phyloP scores from a whole-genome alignment of 331 rosid genomes.

The Acacia concinna region DNA sequence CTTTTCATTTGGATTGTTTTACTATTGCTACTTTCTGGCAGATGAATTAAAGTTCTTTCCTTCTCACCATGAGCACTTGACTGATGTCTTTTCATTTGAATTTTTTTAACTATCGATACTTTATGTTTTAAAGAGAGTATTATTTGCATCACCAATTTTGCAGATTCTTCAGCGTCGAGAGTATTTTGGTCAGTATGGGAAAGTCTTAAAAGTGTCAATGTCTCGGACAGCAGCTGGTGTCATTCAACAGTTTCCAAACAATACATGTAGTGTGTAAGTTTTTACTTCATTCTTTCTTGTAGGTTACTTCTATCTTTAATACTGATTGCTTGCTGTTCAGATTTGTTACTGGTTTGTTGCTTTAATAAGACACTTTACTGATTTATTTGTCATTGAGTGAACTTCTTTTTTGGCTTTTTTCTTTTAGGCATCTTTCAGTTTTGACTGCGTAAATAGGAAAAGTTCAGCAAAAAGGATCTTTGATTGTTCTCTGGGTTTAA shows the following conservation, averaged over 20 bases:
- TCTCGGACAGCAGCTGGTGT: constrained; percentile 94
- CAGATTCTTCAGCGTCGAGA: constrained; percentile 90
- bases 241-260: constrained; percentile 95
- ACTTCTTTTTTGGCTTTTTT: neutral
- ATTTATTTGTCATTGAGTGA: neutral
- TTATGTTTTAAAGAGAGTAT: neutral
- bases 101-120: neutral
- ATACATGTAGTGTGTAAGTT: constrained; percentile 99
- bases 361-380: neutral
- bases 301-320: constrained; percentile 12
- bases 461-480: neutral
- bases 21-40: constrained; percentile 35
- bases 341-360: neutral
- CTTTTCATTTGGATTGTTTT: neutral
- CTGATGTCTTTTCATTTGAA: neutral
- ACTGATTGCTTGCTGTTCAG: neutral
- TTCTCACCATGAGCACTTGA: constrained; percentile 5
- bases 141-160: constrained; percentile 31
- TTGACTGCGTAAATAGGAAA: neutral
- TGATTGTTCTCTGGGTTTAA: neutral
- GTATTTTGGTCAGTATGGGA: constrained; percentile 97
- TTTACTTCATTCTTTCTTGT: constrained; percentile 18
- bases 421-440: neutral
- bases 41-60: constrained; percentile 66
- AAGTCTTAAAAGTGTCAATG: constrained; percentile 97